These are phyloP conservation scores for Sedum album DNA, from an alignment of 164 flowering plant species.

Conservation along the genomic window DNA sequence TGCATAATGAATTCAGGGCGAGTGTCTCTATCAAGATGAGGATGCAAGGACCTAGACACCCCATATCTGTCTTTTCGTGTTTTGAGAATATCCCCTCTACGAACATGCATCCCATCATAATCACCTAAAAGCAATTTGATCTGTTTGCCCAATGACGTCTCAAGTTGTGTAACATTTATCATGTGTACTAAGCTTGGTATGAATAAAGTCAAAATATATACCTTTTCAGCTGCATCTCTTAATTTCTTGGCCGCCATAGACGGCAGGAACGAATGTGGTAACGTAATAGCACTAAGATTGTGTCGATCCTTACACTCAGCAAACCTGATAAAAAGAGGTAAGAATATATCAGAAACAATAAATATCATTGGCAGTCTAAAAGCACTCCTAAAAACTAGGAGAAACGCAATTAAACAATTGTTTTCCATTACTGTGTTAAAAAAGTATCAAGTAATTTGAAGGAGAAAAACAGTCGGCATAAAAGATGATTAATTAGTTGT, in stretches of 20 bases:
- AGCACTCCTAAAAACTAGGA: neutral
- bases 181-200: neutral
- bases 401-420: too few relatives aligned
- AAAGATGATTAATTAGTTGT: too few relatives aligned
- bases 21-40: constrained; percentile 94
- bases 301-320: constrained; percentile 95
- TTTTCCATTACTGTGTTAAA: too few relatives aligned
- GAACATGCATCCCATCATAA: constrained; percentile 93
- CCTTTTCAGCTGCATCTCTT: constrained; percentile 77
- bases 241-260: constrained; percentile 69
- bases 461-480: too few relatives aligned
- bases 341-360: neutral
- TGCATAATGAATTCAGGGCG: constrained; percentile 71
- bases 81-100: constrained; percentile 90
- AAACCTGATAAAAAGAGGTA: constrained; percentile 45
- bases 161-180: neutral
- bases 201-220: constrained; percentile 10
- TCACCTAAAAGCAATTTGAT: constrained; percentile 74
- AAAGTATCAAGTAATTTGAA: too few relatives aligned
- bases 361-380: neutral
- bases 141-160: constrained; percentile 25
- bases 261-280: constrained; percentile 92
- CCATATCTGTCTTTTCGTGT: constrained; percentile 87
- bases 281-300: constrained; percentile 57
- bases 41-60: constrained; percentile 57